A percentile compares a stretch with the other conserved stretches of the same genome.
Conservation (phyloP, 2,329 filamentous ascomycete genomes). For the Scorias spongiosa region DNA sequence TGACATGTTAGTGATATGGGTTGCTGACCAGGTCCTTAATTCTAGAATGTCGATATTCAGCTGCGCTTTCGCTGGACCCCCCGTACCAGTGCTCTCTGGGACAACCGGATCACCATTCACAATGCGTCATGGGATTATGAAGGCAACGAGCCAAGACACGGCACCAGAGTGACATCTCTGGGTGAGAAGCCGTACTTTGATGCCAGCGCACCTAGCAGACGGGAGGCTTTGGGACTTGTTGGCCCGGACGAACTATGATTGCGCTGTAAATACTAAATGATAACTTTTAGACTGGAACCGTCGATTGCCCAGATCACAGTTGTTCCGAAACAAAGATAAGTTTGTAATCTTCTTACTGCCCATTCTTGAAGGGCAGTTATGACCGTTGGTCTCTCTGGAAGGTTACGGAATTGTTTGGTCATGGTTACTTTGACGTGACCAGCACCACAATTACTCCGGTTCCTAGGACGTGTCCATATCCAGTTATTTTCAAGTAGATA, state of each 20-base stretch:
- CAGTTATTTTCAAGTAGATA: too few relatives aligned
- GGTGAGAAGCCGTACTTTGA: constrained; percentile 60
- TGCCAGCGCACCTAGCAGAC: constrained; percentile 45
- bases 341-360: too few relatives aligned
- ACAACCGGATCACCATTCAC: constrained; percentile 51
- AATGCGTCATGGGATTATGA: constrained; percentile 63
- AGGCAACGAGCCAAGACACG: constrained; percentile 50
- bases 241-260: constrained; percentile 23
- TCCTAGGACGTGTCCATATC: too few relatives aligned
- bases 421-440: too few relatives aligned
- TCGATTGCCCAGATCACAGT: too few relatives aligned
- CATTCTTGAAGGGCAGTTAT: too few relatives aligned
- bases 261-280: too few relatives aligned
- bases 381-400: too few relatives aligned
- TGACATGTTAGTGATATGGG: not conserved
- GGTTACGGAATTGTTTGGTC: too few relatives aligned
- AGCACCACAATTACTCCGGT: too few relatives aligned
- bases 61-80: constrained; percentile 58
- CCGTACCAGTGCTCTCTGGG: constrained; percentile 52
- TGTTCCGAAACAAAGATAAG: too few relatives aligned
- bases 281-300: too few relatives aligned
- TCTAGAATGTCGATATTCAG: constrained; percentile 51
- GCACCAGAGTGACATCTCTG: constrained; percentile 54
- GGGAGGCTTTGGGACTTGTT: constrained; percentile 50
- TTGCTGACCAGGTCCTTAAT: not conserved